Evolutionary conservation across 2,329 filamentous ascomycete species (phyloP).

Genomic region (Exophiala sp.): DNA sequence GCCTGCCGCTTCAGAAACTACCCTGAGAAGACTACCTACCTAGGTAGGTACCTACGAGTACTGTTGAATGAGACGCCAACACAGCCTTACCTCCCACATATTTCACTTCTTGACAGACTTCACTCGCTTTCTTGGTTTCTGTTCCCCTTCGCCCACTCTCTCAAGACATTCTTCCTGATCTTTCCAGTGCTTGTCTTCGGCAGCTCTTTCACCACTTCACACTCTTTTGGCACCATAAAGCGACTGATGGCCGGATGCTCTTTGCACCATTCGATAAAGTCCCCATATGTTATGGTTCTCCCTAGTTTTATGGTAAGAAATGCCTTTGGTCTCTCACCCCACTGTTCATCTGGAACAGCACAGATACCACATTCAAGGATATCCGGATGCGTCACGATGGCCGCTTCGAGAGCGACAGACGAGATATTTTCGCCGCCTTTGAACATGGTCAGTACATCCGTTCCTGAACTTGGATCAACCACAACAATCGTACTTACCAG

Average conservation of each 20-base stretch:
- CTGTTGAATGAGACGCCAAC: too few species aligned
- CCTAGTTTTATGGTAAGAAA: slow-evolving; percentile 77
- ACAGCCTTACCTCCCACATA: too few species aligned
- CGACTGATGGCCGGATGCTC: slow-evolving; percentile 74
- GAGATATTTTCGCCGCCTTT: slow-evolving; percentile 94
- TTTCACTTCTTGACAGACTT: too few species aligned
- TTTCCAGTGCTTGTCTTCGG: slow-evolving; percentile 98
- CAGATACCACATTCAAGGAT: slow-evolving; percentile 91
- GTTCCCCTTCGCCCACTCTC: slow-evolving; percentile 73
- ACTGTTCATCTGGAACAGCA: slow-evolving; percentile 79
- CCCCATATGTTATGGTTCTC: slow-evolving; percentile 58
- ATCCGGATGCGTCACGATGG: slow-evolving; percentile 82
- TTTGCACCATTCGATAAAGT: slow-evolving; percentile 83
- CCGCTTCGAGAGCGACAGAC: slow-evolving; percentile 83
- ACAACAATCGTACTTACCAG: slow-evolving; percentile 53
- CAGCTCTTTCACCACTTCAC: slow-evolving; percentile 78
- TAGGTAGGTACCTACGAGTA: too few species aligned
- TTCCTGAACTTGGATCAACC: neutral
- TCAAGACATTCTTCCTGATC: slow-evolving; percentile 87
- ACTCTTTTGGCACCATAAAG: slow-evolving; percentile 77
- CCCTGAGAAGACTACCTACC: slow-evolving; percentile 1
- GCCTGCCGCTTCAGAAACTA: too few species aligned
- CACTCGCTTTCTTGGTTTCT: slow-evolving; percentile 27
- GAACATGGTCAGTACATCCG: neutral
- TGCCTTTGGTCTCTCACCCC: slow-evolving; percentile 94